Base-by-base conservation (phyloP, 2,329 filamentous ascomycete species). In the Stagonosporopsis chrysanthemi region DNA sequence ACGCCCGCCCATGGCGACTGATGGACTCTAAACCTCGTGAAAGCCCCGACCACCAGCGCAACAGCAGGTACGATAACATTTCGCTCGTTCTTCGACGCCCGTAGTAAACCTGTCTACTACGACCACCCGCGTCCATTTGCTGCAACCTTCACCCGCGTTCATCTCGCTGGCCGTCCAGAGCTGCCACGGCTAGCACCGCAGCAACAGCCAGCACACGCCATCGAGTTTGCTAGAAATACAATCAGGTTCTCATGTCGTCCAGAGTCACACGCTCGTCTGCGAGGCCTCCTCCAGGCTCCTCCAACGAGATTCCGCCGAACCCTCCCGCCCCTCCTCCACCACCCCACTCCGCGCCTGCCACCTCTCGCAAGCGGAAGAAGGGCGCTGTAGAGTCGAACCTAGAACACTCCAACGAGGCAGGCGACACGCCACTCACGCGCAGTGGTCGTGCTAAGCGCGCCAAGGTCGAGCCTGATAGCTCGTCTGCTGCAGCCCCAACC, bases 231-330 rank as follows among this genome's bases (percentile, higher is more conserved):
- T 59, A 61, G 65, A 56, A 66, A 52, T 64, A 41, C 60, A 67
- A 35, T 65, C 68, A 74, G 68, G 77, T 82, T 89, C 91, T 94
- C 88, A 97, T 97, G 92, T 91, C 91, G 87, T 83, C 88, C 86
- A 97, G 93, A 91, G 88, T 95, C 74, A 97, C 94, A 84, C 92
- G 94, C 83, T 95, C 93, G 74, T 90, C 93, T 79, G 90, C 93
- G 82, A 92, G 92, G 84, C 88, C 91, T 86, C 91, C 91, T 82
- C 90, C 91, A 80, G 84, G 83, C 74, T 74, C 76, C 64, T 76
- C 86, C 62, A 73, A 62, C 70, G 63, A 72, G 51, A 64, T 63
- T 55, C 64, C 67, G 29, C 71, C 69, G 58, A 69, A 81, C 79
- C 80, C 79, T 49, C 47, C 61, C 56, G 52, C 62, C 68, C 80